Percentiles rank a stretch among this genome's conserved stretches.
Conservation (phyloP, 1,284 basidiomycete genomes). For the Sporisorium graminicola region DNA sequence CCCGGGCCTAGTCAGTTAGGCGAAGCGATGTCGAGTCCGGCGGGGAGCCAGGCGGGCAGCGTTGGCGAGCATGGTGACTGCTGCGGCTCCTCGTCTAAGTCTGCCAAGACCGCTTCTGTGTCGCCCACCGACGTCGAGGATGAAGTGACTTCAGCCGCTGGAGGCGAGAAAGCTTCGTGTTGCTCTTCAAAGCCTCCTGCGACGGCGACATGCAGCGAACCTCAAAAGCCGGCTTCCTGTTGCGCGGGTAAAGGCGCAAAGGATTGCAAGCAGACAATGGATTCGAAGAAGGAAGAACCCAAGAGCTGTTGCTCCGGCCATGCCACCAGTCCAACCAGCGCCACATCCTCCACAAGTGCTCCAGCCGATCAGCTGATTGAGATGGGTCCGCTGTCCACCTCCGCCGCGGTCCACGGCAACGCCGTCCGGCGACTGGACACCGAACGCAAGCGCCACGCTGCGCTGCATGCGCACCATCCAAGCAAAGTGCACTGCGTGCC, state of each 20-base stretch:
- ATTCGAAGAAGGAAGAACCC: neutral
- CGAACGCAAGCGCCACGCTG: slow-evolving; percentile 23
- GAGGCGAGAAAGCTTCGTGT: slow-evolving; percentile 12
- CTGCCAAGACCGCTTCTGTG: neutral
- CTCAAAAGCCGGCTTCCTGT: slow-evolving; percentile 6
- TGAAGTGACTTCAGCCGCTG: neutral
- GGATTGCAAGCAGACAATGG: too few relatives aligned
- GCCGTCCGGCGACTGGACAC: neutral
- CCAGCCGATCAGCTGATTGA: slow-evolving; percentile 5
- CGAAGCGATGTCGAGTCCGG: slow-evolving; percentile 14
- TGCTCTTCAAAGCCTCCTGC: slow-evolving; percentile 14
- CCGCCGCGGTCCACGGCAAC: slow-evolving; percentile 18
- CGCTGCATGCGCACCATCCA: slow-evolving; percentile 28
- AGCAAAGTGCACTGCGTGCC: slow-evolving; percentile 68
- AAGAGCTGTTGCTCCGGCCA: slow-evolving; percentile 38
- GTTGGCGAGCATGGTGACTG: slow-evolving; percentile 13
- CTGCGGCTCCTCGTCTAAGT: slow-evolving; percentile 24
- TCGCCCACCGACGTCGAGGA: neutral
- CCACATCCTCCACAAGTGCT: neutral
- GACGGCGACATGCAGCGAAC: neutral
- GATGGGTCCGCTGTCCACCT: slow-evolving; percentile 39
- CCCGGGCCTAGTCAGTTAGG: slow-evolving; percentile 12
- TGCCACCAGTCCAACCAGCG: neutral
- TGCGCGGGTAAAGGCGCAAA: slow-evolving; percentile 10
- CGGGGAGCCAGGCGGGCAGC: neutral